phyloP scores from a whole-genome alignment of 139 green algal genomes.

The Picochlorum costavermella region DNA sequence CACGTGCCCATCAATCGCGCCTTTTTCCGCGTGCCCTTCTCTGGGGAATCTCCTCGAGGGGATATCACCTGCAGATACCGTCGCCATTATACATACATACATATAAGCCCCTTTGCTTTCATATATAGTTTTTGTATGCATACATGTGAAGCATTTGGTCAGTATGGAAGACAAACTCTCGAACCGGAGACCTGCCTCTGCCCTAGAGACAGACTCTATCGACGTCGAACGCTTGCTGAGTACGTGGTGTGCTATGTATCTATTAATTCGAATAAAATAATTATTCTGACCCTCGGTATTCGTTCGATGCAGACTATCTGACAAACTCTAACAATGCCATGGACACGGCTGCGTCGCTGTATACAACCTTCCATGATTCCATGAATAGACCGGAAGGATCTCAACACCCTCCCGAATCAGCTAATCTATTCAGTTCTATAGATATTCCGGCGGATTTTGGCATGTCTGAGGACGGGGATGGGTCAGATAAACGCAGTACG shows the following conservation, averaged over 20 bases:
- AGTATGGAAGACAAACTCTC: neutral
- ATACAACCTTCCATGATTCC: neutral
- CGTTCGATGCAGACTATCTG: conserved; percentile 1
- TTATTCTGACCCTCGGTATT: too few relatives aligned
- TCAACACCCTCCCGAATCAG: neutral
- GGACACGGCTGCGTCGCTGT: neutral
- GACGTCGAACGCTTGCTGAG: conserved; percentile 14
- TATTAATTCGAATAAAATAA: too few relatives aligned
- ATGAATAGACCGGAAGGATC: neutral
- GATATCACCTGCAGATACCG: too few relatives aligned
- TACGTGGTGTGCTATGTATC: neutral
- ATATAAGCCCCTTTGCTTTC: too few relatives aligned
- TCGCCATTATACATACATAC: too few relatives aligned
- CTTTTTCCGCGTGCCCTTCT: too few relatives aligned
- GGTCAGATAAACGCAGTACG: neutral
- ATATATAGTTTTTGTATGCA: neutral
- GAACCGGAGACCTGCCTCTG: neutral
- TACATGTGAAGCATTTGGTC: neutral
- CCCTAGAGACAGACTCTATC: conserved; percentile 6
- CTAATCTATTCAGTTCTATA: conserved; percentile 32
- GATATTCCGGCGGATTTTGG: conserved; percentile 17
- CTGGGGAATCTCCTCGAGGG: too few relatives aligned
- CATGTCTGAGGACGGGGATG: neutral
- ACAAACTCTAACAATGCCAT: neutral
- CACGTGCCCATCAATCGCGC: too few relatives aligned